These are phyloP conservation scores for Atalantia buxifolia DNA, from an alignment of 345 rosid genomes.

Conservation along the genomic window DNA sequence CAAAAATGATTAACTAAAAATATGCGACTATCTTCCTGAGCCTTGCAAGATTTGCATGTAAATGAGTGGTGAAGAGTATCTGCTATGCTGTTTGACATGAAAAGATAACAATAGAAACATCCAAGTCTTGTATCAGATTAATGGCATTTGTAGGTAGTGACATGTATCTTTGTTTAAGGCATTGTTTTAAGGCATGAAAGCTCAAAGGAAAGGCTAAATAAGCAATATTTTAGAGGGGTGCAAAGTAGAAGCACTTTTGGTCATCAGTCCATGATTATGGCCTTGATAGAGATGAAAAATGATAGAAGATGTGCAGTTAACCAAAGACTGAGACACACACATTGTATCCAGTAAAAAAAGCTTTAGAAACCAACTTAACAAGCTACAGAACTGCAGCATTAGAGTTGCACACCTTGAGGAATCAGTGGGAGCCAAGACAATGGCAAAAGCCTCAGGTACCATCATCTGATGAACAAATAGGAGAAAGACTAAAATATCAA, in stretches of 20 bases:
- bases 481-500: not conserved
- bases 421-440: constrained; percentile 92
- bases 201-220: not conserved
- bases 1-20: not conserved
- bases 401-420: constrained; percentile 48
- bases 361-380: not conserved
- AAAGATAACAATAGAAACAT: not conserved
- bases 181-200: not conserved
- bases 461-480: constrained; percentile 42
- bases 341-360: not conserved
- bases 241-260: not conserved
- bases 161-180: not conserved
- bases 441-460: constrained; percentile 91
- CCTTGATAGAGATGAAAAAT: not conserved
- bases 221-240: not conserved
- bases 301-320: not conserved
- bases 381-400: not conserved
- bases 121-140: not conserved
- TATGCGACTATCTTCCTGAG: not conserved
- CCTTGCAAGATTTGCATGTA: not conserved
- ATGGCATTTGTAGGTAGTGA: not conserved
- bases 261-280: not conserved
- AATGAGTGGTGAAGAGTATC: not conserved
- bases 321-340: not conserved
- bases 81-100: not conserved